A percentile compares a stretch with the other conserved stretches of the same genome.
Evolutionary conservation across 2,329 filamentous ascomycete genomes (phyloP).

Genomic region (Penicillium sp.): DNA sequence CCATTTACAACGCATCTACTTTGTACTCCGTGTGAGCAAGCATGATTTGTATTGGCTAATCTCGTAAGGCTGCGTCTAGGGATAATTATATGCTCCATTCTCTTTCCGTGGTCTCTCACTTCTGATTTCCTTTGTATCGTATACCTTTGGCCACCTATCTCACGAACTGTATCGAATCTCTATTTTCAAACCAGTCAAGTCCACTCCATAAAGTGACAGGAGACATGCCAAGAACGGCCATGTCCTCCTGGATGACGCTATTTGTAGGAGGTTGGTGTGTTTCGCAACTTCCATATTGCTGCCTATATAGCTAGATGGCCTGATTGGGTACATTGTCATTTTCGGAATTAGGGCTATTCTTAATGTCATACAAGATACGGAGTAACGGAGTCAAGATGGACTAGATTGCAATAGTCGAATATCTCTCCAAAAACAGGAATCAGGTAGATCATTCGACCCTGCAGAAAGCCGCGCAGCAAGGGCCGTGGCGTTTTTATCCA

Average conservation of each 20-base stretch:
- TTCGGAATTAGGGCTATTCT: background rate
- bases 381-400: background rate
- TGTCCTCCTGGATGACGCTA: background rate
- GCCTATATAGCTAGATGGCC: background rate
- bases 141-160: too few species aligned
- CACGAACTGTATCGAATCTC: too few species aligned
- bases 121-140: background rate
- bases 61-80: background rate
- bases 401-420: background rate
- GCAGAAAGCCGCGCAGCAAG: conserved; percentile 7
- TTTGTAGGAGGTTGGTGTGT: background rate
- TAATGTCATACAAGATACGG: background rate
- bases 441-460: conserved; percentile 2
- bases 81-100: background rate
- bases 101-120: background rate
- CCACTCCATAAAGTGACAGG: background rate
- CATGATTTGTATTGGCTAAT: background rate
- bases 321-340: background rate
- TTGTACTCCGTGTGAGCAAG: background rate
- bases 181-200: background rate
- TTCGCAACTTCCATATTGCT: background rate
- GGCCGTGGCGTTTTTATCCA: background rate
- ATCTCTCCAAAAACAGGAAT: background rate
- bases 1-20: background rate
- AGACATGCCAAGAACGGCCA: background rate